Conservation (phyloP, 345 rosid genomes). For the Citropsis articulata region DNA sequence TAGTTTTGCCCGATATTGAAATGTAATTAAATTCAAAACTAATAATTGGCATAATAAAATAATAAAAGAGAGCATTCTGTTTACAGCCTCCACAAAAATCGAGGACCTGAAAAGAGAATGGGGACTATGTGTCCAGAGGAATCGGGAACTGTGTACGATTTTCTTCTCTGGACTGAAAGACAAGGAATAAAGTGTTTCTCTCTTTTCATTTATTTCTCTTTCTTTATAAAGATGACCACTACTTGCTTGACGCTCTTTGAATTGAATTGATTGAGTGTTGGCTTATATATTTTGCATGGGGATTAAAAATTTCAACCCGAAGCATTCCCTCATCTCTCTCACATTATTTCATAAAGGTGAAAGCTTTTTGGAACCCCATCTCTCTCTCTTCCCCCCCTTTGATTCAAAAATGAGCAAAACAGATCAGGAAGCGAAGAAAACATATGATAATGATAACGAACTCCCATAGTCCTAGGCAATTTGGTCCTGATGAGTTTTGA, state of each 20-base stretch:
- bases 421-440: constrained; percentile 3
- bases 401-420: constrained; percentile 14
- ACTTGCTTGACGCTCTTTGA: constrained; percentile 13
- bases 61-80: neutral
- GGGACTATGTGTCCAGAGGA: constrained; percentile 37
- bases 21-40: neutral
- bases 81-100: constrained; percentile 26
- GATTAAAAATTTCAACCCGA: constrained; percentile 24
- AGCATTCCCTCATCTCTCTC: constrained; percentile 23
- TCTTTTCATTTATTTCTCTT: constrained; percentile 11
- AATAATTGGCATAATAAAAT: neutral
- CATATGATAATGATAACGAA: constrained; percentile 16
- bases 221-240: neutral
- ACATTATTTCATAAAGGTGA: constrained; percentile 44
- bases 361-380: constrained; percentile 26
- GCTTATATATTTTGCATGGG: constrained; percentile 33
- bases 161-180: constrained; percentile 42
- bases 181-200: constrained; percentile 43
- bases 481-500: neutral
- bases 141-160: constrained; percentile 59
- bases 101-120: constrained; percentile 38
- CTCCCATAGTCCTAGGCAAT: constrained; percentile 7
- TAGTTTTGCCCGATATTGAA: no score
- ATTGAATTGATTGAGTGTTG: neutral
- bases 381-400: constrained; percentile 3